These are phyloP conservation scores for Parasitella parasitica DNA, from an alignment of 371 early-diverging fungal genomes.

Conservation along the genomic window DNA sequence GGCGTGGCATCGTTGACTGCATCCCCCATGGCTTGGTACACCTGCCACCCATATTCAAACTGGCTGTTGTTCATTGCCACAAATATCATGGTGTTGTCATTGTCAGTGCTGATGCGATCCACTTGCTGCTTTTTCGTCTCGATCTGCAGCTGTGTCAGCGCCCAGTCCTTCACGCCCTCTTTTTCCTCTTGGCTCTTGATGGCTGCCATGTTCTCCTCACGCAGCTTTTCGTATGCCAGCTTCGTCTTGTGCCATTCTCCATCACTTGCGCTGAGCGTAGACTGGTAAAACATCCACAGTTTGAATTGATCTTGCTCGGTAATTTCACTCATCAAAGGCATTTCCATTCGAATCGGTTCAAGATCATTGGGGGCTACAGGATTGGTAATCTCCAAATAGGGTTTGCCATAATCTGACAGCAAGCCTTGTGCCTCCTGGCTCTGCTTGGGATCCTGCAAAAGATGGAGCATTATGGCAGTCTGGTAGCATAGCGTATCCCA, in stretches of 20 bases:
- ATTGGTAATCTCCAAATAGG: constrained; percentile 34
- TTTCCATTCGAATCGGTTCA: constrained; percentile 30
- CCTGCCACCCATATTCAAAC: constrained; percentile 43
- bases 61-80: constrained; percentile 23
- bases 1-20: constrained; percentile 35
- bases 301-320: constrained; percentile 33
- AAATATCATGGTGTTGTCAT: constrained; percentile 43
- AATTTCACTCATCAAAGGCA: constrained; percentile 33
- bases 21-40: constrained; percentile 30
- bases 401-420: constrained; percentile 37
- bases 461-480: constrained; percentile 35
- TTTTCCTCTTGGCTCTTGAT: not conserved
- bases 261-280: constrained; percentile 13
- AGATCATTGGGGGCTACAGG: constrained; percentile 33
- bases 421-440: constrained; percentile 35
- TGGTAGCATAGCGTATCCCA: constrained; percentile 41
- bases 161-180: constrained; percentile 22
- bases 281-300: constrained; percentile 41
- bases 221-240: constrained; percentile 21
- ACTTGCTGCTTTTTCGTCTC: constrained; percentile 14
- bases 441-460: constrained; percentile 36
- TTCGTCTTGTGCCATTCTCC: constrained; percentile 29
- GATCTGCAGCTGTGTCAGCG: constrained; percentile 11
- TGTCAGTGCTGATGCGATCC: constrained; percentile 22
- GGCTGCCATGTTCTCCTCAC: constrained; percentile 1